phyloP scores from a whole-genome alignment of 495 filamentous ascomycete species.

The Penicillium parvum region DNA sequence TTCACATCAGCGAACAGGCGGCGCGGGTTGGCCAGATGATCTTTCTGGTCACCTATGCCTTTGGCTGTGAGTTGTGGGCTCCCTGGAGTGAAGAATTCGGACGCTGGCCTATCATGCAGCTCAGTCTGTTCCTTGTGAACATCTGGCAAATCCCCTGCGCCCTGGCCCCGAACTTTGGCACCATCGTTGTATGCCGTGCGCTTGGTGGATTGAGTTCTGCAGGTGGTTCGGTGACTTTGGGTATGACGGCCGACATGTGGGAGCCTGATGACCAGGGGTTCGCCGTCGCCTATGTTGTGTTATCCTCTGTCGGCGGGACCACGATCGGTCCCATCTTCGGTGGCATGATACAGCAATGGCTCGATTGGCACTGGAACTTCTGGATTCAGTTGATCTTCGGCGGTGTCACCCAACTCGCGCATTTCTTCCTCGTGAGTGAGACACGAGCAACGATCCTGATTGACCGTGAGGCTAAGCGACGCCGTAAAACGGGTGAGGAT shows the following conservation, averaged over 20 bases:
- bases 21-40: constrained; percentile 62
- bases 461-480: constrained; percentile 59
- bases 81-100: constrained; percentile 77
- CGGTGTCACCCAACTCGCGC: constrained; percentile 53
- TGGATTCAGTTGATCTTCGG: constrained; percentile 80
- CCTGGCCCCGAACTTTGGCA: constrained; percentile 63
- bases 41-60: constrained; percentile 68
- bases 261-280: constrained; percentile 59
- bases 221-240: constrained; percentile 73
- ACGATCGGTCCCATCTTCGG: constrained; percentile 74
- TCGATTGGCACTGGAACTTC: constrained; percentile 70
- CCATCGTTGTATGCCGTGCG: constrained; percentile 59
- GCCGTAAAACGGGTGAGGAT: constrained; percentile 51
- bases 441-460: constrained; percentile 63
- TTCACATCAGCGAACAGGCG: constrained; percentile 56
- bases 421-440: constrained; percentile 65
- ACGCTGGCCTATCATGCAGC: constrained; percentile 65
- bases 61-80: constrained; percentile 78
- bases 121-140: constrained; percentile 65
- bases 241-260: constrained; percentile 74
- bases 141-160: constrained; percentile 67
- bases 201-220: constrained; percentile 47
- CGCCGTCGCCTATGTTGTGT: constrained; percentile 67
- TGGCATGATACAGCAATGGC: constrained; percentile 62
- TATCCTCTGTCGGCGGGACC: constrained; percentile 70